Evolutionary conservation across 768 basidiomycete species (phyloP).

Genomic region (Asterophora parasitica): DNA sequence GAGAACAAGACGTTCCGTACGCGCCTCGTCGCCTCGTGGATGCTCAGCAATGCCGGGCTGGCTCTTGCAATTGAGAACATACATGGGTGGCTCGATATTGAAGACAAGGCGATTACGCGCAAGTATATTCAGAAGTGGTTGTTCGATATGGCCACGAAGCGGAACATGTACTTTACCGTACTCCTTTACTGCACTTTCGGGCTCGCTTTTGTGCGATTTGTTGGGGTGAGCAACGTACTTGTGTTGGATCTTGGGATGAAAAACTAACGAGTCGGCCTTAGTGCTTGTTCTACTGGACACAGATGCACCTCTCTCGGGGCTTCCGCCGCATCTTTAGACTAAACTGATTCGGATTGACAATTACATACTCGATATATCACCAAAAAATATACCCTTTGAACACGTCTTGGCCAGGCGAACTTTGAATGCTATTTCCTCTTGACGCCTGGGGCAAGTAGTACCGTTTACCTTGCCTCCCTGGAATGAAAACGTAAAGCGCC

Average conservation of each 20-base stretch:
- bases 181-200: conserved; percentile 59
- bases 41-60: conserved; percentile 55
- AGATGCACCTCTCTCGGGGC: conserved; percentile 17
- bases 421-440: no score
- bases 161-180: conserved; percentile 56
- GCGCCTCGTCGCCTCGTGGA: conserved; percentile 71
- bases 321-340: conserved; percentile 18
- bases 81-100: conserved; percentile 33
- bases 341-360: conserved; percentile 7
- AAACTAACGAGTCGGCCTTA: not conserved
- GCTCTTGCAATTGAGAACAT: conserved; percentile 59
- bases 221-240: conserved; percentile 41
- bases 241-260: not conserved
- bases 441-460: no score
- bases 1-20: conserved; percentile 83
- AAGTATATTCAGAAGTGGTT: conserved; percentile 24
- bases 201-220: conserved; percentile 52
- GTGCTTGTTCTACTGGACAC: conserved; percentile 21
- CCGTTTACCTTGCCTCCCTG: no score
- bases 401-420: no score
- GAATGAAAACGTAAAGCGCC: no score
- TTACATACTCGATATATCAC: no score
- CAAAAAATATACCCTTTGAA: not conserved
- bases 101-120: conserved; percentile 30
- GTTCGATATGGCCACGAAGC: conserved; percentile 32